Evolutionary conservation across 2,329 filamentous ascomycete species (phyloP), one percentile per base, ranked within the genome.

Genomic region (Arthroderma sp.): DNA sequence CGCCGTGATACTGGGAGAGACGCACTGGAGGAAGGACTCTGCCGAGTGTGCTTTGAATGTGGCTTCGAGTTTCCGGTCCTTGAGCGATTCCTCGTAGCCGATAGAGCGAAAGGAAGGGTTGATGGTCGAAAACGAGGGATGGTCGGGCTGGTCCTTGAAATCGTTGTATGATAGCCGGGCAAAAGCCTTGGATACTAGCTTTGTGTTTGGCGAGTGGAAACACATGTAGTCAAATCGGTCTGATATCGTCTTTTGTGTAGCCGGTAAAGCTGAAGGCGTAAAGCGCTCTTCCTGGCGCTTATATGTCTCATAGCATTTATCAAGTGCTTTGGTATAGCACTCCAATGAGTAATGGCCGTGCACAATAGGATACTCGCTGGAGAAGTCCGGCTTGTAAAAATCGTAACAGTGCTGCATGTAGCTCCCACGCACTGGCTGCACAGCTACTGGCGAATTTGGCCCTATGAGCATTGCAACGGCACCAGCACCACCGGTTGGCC

Each of bases 121-220:
- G 35, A 91, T 85, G 63, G 88, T 86, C 60, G 81, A 81, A 67
- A 91, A 93, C 56, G 78, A 78, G 51, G 84, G 73, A 71, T 79
- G 77, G 61, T 82, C 78, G 52, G 87, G 82, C 71, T 88, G 79
- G 70, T 77, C 76, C 41, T 91, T 79, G 78, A 86, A 93, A 76
- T 93, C 88, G 71, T 91, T 88, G 80, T 93, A 93, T 58, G 91
- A 78, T 63, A 93, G 79, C 64, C 88, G 86, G 60, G 81, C 88
- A 70, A 90, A 93, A 17, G 86, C 89, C 77, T 93, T 93, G 69
- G 86, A 78, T 61, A 91, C 88, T 58, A 90, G 79, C 78, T 93
- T 93, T 84, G 88, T 91, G 62, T 84, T 91, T 44, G 88, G 88
- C 17, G 88, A 80, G 73, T 93, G 88, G 83, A 91, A 93, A 60